These are phyloP conservation scores for Echria macrotheca DNA, from an alignment of 495 filamentous ascomycete species.

Conservation along the genomic window DNA sequence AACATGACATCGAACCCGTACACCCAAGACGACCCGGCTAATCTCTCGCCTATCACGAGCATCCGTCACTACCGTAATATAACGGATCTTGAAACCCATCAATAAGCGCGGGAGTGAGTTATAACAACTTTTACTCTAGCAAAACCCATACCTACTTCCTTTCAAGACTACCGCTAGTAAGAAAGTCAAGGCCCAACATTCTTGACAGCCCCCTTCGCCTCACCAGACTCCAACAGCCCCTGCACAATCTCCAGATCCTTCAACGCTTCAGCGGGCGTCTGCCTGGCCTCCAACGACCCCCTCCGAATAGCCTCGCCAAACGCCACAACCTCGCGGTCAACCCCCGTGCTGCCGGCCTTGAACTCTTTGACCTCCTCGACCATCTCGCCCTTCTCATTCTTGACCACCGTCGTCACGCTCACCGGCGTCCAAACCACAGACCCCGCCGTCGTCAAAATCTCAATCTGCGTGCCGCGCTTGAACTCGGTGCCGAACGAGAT, in stretches of 20 bases:
- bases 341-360: conserved; percentile 52
- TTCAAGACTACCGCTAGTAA: too few relatives aligned
- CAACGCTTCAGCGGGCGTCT: conserved; percentile 61
- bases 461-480: conserved; percentile 41
- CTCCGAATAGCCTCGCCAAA: conserved; percentile 53
- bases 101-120: too few relatives aligned
- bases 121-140: too few relatives aligned
- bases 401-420: conserved; percentile 31
- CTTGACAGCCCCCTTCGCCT: conserved; percentile 39
- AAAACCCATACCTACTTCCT: too few relatives aligned
- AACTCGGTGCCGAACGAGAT: conserved; percentile 65
- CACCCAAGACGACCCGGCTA: too few relatives aligned
- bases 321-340: conserved; percentile 59
- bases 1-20: too few relatives aligned
- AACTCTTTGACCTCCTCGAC: conserved; percentile 50
- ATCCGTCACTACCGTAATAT: too few relatives aligned
- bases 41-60: too few relatives aligned
- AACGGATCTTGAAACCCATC: too few relatives aligned
- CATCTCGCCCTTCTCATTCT: conserved; percentile 25
- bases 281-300: conserved; percentile 43
- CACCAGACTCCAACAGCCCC: conserved; percentile 56
- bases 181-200: background rate
- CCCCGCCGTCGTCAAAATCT: conserved; percentile 49
- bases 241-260: conserved; percentile 65
- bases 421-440: conserved; percentile 38